Base-by-base conservation (phyloP, 768 basidiomycete genomes). In the Macrolepiota fuliginosa region DNA sequence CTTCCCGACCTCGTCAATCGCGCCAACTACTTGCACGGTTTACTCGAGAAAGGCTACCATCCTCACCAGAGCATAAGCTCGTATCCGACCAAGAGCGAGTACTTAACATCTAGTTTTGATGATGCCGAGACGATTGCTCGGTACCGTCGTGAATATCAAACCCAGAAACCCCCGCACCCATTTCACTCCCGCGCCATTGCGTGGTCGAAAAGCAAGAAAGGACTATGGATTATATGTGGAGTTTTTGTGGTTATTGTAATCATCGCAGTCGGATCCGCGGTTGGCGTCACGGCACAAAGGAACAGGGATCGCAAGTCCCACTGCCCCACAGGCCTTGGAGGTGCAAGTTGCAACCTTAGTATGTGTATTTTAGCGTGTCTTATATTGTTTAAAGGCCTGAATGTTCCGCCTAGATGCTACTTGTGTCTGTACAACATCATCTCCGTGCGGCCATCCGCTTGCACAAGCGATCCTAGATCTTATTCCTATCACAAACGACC, bases 311-410 rank as follows among this genome's bases (percentile, higher is more conserved):
- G 65, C 7, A 47, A 63, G 7, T 58, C 68, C 51, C 69, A 65
- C 24, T 87, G 84, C 64, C 49, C 76, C 7, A 77, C 70, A 17
- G 77, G 79, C 61, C 61, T 80, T 9, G 78, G 79, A 3, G 87
- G 88, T 22, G 73, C 74, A 17, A 66, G 73, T 12, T 90, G 88
- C 69, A 79, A 79, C 68, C 74, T 90, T 24, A 78, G 88, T 87
- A 64, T 67, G 83, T 75, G 3, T 46, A 17, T 47, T 39, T 52
- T 22, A 13, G 27, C 52, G n/a, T 15, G 45, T 62, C 7, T n/a
- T 17, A 19, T 45, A 19, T 45, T 4, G 7, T 49, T 54, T 39
- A 17, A 35, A 25, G 13, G 53, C 66, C 22, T 36, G 64, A 66
- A 47, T 25, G 60, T 40, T 51, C 29, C 46, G 63, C 29, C 35